Conservation (phyloP, 176 grass and related monocot species). For the Cymbopogon citratus region DNA sequence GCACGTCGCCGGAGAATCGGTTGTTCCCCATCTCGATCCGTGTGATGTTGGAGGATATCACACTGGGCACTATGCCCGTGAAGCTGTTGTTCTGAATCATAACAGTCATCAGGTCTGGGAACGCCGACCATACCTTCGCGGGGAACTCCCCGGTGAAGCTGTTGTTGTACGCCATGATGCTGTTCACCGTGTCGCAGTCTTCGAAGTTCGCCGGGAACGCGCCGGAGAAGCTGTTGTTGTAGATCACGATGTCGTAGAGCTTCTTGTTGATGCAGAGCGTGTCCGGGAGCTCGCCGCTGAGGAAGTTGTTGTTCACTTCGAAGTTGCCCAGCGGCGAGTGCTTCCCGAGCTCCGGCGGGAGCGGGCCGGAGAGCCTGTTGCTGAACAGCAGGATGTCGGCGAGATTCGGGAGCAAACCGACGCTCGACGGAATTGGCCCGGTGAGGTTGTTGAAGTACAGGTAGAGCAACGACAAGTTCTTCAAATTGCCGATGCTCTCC, state of each 20-base stretch:
- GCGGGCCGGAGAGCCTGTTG: conserved; percentile 28
- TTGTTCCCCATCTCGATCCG: conserved; percentile 36
- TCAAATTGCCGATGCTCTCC: not conserved
- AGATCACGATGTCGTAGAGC: conserved; percentile 22
- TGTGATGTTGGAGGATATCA: not conserved
- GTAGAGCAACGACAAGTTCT: conserved; percentile 3
- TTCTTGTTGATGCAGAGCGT: conserved; percentile 19
- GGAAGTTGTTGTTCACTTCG: conserved; percentile 18
- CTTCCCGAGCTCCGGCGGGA: conserved; percentile 44
- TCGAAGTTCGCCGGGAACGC: conserved; percentile 9
- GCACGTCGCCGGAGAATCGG: conserved; percentile 31
- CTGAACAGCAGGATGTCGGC: not conserved
- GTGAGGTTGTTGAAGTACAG: conserved; percentile 40
- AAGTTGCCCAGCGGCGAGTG: conserved; percentile 24
- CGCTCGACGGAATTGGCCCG: conserved; percentile 27
- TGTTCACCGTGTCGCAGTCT: not conserved
- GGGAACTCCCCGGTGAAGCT: conserved; percentile 40
- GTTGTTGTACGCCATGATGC: conserved; percentile 41
- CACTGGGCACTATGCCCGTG: not conserved
- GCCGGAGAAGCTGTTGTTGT: conserved; percentile 39
- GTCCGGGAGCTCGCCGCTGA: conserved; percentile 34
- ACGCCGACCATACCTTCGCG: conserved; percentile 7
- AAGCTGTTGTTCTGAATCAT: conserved; percentile 38
- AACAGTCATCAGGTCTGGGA: not conserved
- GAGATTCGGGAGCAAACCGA: conserved; percentile 26